phyloP scores from a whole-genome alignment of 306 rosid species.

The Cercis canadensis region DNA sequence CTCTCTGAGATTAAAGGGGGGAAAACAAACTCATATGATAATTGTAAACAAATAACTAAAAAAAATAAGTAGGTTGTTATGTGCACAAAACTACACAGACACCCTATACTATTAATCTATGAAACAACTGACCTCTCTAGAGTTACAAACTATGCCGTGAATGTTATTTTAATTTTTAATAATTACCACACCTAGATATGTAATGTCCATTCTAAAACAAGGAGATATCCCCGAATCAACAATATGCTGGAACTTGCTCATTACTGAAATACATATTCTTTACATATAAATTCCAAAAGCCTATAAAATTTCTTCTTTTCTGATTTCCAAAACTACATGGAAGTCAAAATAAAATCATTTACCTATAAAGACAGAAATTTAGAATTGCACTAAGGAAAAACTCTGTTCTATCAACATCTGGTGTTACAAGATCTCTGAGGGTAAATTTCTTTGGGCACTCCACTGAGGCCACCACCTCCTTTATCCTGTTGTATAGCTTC shows the following conservation, averaged over 20 bases:
- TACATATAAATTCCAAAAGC: background rate
- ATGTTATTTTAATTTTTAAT: background rate
- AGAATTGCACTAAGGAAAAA: slow-evolving; percentile 72
- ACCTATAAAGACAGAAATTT: slow-evolving; percentile 75
- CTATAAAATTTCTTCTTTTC: background rate
- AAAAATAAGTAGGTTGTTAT: background rate
- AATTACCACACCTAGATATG: background rate
- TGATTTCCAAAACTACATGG: background rate
- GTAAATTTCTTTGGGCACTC: slow-evolving; percentile 66
- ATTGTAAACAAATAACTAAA: background rate
- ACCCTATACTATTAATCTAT: background rate
- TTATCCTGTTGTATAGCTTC: slow-evolving; percentile 57
- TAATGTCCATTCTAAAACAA: background rate
- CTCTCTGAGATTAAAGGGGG: slow-evolving; percentile 48
- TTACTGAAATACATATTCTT: background rate
- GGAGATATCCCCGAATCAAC: background rate
- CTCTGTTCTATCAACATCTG: slow-evolving; percentile 65
- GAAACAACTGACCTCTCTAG: background rate
- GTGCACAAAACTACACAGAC: background rate
- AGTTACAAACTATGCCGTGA: too few species aligned
- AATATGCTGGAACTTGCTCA: background rate
- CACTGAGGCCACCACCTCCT: slow-evolving; percentile 55
- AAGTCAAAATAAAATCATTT: background rate
- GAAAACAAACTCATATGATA: background rate
- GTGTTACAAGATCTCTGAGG: slow-evolving; percentile 66